Base-by-base conservation (phyloP, 2,329 filamentous ascomycete species). In the Bipolaris gigantea region DNA sequence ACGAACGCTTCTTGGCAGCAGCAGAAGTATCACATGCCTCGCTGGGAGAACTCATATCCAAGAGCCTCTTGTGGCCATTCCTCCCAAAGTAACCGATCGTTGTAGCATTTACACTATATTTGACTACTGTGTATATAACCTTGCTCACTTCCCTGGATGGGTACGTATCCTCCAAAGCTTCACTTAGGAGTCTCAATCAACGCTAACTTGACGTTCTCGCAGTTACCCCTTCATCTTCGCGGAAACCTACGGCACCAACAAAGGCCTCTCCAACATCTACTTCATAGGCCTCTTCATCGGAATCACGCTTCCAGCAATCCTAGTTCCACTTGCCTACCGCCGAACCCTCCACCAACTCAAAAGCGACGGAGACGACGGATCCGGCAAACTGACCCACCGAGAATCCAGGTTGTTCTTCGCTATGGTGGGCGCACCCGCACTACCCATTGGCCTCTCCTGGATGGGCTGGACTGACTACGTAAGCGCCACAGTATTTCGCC, bases 381-480 rank as follows among this genome's bases (percentile, higher is more conserved):
- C 53, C 5, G 72, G 76, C 1, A 59, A 63, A 5, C 61, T 67
- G 5, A 70, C 83, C 6, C 72, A 77, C 2, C 82, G 82, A 0
- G 83, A 85, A 53, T 80, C 81, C 35, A 75, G 82, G 5, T 70
- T 85, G 7, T 41, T 83, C 74, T 82, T 77, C 44, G 75, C 76
- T 2, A 84, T 85, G 69, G 70, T 82, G 4, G 77, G 77, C 9
- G 77, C 80, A 0, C 77, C 80, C 0, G 67, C 76, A 0, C 75
- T 85, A 1, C 81, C 83, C 0, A 70, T 83, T 27, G 75, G 73
- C 1, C 72, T 85, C 2, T 83, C 85, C 65, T 85, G 82, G 82
- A 81, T 85, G 70, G 83, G 77, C 0, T 85, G 82, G 83, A 83
- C 79, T 0, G 73, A 75, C 33, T 73, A 76, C 50, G 59, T 61